Percentiles rank a stretch among this genome's conserved stretches.
These are phyloP conservation scores for Setaria viridis DNA, from an alignment of 202 grass and related monocot genomes.

Conservation along the genomic window DNA sequence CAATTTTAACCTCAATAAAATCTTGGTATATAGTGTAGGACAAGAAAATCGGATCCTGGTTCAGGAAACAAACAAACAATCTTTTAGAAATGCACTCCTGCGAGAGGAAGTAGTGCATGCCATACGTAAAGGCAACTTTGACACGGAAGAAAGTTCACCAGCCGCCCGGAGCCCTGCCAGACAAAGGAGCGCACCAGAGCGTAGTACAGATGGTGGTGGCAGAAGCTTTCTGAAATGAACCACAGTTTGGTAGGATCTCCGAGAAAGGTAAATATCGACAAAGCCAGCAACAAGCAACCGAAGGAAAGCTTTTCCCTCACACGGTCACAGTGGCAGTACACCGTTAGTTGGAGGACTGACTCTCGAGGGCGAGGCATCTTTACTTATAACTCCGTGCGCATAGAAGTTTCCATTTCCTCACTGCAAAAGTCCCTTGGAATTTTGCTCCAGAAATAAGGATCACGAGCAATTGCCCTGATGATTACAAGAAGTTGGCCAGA, in stretches of 20 bases:
- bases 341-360: too few species aligned
- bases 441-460: neutral
- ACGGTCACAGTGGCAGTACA: neutral
- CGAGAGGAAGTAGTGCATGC: neutral
- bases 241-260: neutral
- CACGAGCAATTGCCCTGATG: neutral
- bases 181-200: neutral
- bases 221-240: conserved; percentile 24
- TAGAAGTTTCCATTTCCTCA: neutral
- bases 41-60: too few species aligned
- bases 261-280: neutral
- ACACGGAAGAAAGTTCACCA: conserved; percentile 19
- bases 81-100: neutral
- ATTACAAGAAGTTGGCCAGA: neutral
- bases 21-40: too few species aligned
- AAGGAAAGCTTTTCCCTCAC: neutral
- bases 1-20: too few species aligned
- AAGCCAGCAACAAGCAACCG: neutral
- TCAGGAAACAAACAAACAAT: neutral
- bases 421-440: neutral
- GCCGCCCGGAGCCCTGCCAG: neutral
- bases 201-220: too few species aligned
- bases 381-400: too few species aligned
- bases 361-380: too few species aligned
- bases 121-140: neutral